Evolutionary conservation across 176 grass and related monocot genomes (phyloP), one percentile per base, ranked within the genome.

Genomic region (Avena eriantha): DNA sequence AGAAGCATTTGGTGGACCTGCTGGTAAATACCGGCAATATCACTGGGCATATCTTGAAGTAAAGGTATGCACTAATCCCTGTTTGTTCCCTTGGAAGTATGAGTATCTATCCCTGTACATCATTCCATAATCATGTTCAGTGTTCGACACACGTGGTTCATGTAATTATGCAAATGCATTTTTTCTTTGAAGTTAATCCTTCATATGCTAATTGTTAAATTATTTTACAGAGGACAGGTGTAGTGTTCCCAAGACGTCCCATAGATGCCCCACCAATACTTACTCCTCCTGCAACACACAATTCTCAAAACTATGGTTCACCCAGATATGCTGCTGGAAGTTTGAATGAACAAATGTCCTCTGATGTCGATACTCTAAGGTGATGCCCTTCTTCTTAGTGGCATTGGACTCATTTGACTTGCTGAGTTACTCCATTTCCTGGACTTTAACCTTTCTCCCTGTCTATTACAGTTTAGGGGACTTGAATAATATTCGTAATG

Each of bases 1-100:
- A 96, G 97, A 99, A 92, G 97, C 97, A 89, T 99, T 99, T 87
- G 92, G 96, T 88, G 96, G 97, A 54, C 88, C 92, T 87, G 83
- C 90, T 90, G 89, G 92, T 59, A 95, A 93, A 87, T 90, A 94
- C 67, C 92, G 87, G 11, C 94, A 96, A 54, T 99, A 94, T 89
- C 91, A 96, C 63, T 94, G 77, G 87, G 92, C 97, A 69, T 99
- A 99, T 78, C 87, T 89, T 91, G 94, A 99, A 90, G 85, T 99
- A 77, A 99, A 96, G 89, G 94, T 93, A 91, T 57, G 41, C 19
- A 45, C 60, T 78, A 41, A 82, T 80, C 16, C 68, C 3, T 84
- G 4, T 67, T 85, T 87, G 29, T 60, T 80, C 4, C 49, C 26
- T 36, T 45, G 69, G 83, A 77, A 82, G 54, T 68, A 8, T 15